These are phyloP conservation scores for Cadophora gregata DNA, from an alignment of 2,329 filamentous ascomycete species.

Conservation along the genomic window DNA sequence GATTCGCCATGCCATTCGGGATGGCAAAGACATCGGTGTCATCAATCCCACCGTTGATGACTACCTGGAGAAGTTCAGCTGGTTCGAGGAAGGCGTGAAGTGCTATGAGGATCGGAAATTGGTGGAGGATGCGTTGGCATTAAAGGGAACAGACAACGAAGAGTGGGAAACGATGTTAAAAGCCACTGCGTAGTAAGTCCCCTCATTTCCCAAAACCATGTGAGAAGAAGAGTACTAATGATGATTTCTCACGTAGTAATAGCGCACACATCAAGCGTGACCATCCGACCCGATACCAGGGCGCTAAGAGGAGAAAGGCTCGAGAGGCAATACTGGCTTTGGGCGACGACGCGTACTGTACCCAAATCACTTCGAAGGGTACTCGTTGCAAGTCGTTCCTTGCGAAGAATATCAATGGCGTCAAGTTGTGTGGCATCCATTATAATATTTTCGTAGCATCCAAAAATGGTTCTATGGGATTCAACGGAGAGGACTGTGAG, in stretches of 20 bases:
- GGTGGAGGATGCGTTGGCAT: conserved; percentile 4
- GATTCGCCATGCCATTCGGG: conserved; percentile 13
- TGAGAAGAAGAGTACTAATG: not conserved
- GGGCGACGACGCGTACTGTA: conserved; percentile 1
- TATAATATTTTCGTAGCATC: not conserved
- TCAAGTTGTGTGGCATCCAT: not conserved
- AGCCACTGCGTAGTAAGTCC: conserved; percentile 2
- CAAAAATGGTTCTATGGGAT: too few relatives aligned
- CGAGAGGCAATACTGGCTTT: not conserved
- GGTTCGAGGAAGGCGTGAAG: conserved; percentile 1
- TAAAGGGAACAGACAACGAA: not conserved
- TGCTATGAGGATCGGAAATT: conserved; percentile 10
- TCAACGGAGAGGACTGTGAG: too few relatives aligned
- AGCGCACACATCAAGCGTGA: conserved; percentile 6
- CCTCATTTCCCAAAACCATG: not conserved
- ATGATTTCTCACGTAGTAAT: not conserved
- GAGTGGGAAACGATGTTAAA: conserved; percentile 10
- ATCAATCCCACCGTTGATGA: not conserved
- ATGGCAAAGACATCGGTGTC: not conserved
- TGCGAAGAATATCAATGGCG: not conserved
- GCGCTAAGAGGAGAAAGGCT: conserved; percentile 4
- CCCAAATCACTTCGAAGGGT: not conserved
- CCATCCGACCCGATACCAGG: conserved; percentile 1
- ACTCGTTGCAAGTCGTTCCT: conserved; percentile 1
- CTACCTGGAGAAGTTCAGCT: conserved; percentile 3